phyloP scores from a whole-genome alignment of 257 asterid species.

The Ilex asprella region DNA sequence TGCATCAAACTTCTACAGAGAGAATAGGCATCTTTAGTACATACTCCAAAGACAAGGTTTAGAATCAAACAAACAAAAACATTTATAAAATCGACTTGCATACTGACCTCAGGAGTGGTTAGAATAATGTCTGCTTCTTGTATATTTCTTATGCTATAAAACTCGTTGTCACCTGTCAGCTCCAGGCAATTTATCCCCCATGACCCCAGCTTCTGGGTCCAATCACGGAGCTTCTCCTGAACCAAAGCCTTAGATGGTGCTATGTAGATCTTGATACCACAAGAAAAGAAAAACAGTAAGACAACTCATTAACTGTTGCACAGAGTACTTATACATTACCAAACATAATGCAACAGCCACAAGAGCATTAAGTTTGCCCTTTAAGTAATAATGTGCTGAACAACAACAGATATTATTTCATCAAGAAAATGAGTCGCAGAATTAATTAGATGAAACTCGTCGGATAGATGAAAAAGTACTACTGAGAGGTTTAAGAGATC shows the following conservation, averaged over 20 bases:
- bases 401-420: too few species aligned
- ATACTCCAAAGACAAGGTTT: background rate
- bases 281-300: slow-evolving; percentile 1
- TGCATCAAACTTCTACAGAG: slow-evolving; percentile 83
- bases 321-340: background rate
- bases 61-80: slow-evolving; percentile 13
- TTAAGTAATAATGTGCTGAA: too few species aligned
- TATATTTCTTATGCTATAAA: slow-evolving; percentile 51
- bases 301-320: background rate
- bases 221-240: slow-evolving; percentile 85
- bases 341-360: background rate
- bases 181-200: slow-evolving; percentile 81
- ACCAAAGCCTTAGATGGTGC: slow-evolving; percentile 99
- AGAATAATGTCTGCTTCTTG: slow-evolving; percentile 93
- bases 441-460: too few species aligned
- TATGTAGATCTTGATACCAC: slow-evolving; percentile 57
- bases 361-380: too few species aligned
- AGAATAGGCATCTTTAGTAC: slow-evolving; percentile 16
- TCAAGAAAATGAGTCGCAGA: too few species aligned
- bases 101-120: slow-evolving; percentile 89
- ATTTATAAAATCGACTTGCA: background rate
- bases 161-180: slow-evolving; percentile 90
- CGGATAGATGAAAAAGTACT: too few species aligned
- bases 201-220: slow-evolving; percentile 79
- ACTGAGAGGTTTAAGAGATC: too few species aligned